phyloP scores from a whole-genome alignment of 495 filamentous ascomycete genomes.

The Bryoglossum gracile region DNA sequence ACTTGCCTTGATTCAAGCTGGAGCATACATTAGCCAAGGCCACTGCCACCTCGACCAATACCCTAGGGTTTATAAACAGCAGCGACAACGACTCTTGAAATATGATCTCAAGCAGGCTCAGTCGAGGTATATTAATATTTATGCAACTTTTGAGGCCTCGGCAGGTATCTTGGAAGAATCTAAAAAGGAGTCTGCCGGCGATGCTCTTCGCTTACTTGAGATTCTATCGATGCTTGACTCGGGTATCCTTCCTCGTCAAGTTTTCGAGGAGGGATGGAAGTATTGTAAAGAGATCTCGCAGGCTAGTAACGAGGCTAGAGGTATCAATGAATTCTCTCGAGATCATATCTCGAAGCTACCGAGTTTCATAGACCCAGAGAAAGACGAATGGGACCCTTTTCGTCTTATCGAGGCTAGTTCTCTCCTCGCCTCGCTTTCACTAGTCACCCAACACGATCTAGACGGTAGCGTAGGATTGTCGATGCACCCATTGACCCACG shows the following conservation, averaged over 20 bases:
- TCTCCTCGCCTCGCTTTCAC: constrained; percentile 20
- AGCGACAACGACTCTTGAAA: constrained; percentile 5
- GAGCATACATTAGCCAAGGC: constrained; percentile 21
- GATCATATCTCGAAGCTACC: constrained; percentile 22
- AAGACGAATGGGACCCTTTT: constrained; percentile 22
- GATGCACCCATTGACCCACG: constrained; percentile 17
- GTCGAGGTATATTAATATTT: constrained; percentile 21
- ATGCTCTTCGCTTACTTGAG: constrained; percentile 33
- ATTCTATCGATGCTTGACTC: constrained; percentile 32
- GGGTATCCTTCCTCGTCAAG: constrained; percentile 27
- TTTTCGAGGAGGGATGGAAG: constrained; percentile 21
- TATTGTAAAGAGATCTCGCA: background rate
- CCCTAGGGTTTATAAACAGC: constrained; percentile 18
- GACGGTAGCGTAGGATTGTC: constrained; percentile 12
- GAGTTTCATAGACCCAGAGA: constrained; percentile 8
- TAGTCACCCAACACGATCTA: constrained; percentile 11
- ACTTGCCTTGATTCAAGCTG: constrained; percentile 32
- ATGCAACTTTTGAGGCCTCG: constrained; percentile 12
- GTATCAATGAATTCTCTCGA: constrained; percentile 1
- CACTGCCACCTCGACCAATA: constrained; percentile 22
- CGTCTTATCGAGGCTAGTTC: constrained; percentile 21
- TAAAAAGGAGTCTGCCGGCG: constrained; percentile 18
- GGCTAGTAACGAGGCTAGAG: background rate
- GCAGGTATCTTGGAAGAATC: constrained; percentile 19
- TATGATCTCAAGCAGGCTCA: constrained; percentile 6